Conservation (phyloP, 129 eudicot genomes). For the Flaveria robusta region DNA sequence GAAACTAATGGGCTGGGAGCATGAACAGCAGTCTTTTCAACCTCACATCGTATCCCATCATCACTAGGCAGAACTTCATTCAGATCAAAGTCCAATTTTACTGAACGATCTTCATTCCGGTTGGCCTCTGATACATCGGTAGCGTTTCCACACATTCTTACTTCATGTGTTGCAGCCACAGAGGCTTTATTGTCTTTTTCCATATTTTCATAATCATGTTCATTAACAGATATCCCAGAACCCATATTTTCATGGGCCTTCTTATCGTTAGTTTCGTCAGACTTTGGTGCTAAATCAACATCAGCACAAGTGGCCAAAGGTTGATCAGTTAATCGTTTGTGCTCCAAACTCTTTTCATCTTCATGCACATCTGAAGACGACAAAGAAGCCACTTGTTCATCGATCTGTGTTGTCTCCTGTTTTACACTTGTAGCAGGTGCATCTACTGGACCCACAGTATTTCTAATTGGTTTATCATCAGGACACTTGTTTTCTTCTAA, state of each 20-base stretch:
- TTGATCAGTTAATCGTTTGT: constrained; percentile 21
- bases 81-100: constrained; percentile 73
- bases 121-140: constrained; percentile 33
- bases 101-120: constrained; percentile 24
- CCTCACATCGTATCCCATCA: constrained; percentile 69
- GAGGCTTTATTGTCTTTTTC: constrained; percentile 15
- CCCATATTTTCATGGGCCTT: constrained; percentile 1
- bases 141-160: constrained; percentile 22
- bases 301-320: constrained; percentile 26
- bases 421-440: constrained; percentile 40
- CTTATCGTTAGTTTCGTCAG: constrained; percentile 22
- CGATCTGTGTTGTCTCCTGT: constrained; percentile 21
- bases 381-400: constrained; percentile 48
- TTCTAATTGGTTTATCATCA: constrained; percentile 28
- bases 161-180: constrained; percentile 30
- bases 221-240: background rate
- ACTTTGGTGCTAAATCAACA: constrained; percentile 24
- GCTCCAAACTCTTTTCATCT: constrained; percentile 30
- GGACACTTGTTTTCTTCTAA: constrained; percentile 27
- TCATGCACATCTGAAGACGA: constrained; percentile 40
- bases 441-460: constrained; percentile 21
- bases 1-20: constrained; percentile 32
- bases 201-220: background rate
- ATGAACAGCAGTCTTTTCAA: constrained; percentile 31
- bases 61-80: constrained; percentile 78